Percentiles rank a stretch among this genome's conserved stretches.
These are phyloP conservation scores for Lipomyces yamanashiensis DNA, from an alignment of 805 yeast species.

Conservation along the genomic window DNA sequence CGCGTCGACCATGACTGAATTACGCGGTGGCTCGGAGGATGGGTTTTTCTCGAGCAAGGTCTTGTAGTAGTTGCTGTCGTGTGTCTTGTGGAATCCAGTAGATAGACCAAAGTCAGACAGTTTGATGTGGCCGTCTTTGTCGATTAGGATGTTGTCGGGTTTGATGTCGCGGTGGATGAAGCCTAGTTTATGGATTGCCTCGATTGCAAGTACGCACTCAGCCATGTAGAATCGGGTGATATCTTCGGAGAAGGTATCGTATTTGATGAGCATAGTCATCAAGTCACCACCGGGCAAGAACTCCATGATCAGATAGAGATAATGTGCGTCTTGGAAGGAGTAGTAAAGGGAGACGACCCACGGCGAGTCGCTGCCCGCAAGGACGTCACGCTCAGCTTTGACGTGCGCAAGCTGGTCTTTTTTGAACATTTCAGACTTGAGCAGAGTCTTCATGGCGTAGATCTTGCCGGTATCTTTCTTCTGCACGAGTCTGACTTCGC, in stretches of 20 bases:
- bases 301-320: constrained; percentile 79
- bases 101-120: constrained; percentile 78
- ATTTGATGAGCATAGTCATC: constrained; percentile 94
- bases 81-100: constrained; percentile 94
- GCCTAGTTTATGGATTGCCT: constrained; percentile 89
- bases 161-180: constrained; percentile 96
- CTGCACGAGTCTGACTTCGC: constrained; percentile 93
- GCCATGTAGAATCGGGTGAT: constrained; percentile 90
- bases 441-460: constrained; percentile 90
- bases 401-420: constrained; percentile 95
- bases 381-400: constrained; percentile 92
- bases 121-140: constrained; percentile 72
- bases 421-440: constrained; percentile 90
- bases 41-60: constrained; percentile 69
- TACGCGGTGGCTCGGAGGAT: constrained; percentile 53
- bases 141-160: constrained; percentile 93
- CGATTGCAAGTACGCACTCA: constrained; percentile 92
- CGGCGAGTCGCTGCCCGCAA: constrained; percentile 86
- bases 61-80: constrained; percentile 83
- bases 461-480: constrained; percentile 89
- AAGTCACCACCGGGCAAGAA: constrained; percentile 83
- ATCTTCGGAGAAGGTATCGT: constrained; percentile 93
- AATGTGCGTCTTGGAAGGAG: constrained; percentile 78
- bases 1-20: constrained; percentile 88
- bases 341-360: constrained; percentile 86